Conservation (phyloP, 352 stramenopile species). For the Phytophthora hybrid region DNA sequence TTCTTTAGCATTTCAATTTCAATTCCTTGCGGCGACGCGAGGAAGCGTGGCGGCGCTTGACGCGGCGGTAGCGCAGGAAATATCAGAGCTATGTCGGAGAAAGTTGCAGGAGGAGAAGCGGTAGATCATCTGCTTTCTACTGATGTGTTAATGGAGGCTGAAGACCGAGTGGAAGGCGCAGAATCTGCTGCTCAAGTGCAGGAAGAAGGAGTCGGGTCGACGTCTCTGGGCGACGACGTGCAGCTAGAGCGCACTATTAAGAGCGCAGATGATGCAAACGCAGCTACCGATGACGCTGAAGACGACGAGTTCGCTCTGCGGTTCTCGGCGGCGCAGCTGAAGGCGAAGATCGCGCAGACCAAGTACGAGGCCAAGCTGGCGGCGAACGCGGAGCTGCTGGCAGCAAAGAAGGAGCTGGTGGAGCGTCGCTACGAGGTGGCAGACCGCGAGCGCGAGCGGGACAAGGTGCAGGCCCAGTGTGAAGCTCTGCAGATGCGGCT, state of each 20-base stretch:
- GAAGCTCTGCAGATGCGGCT: constrained; percentile 44
- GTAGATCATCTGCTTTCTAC: not conserved
- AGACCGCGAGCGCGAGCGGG: constrained; percentile 35
- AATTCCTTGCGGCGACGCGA: not conserved
- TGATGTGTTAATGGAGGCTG: constrained; percentile 19
- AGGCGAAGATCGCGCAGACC: constrained; percentile 60
- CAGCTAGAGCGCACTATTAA: constrained; percentile 1
- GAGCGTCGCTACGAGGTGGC: constrained; percentile 50
- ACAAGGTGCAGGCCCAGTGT: constrained; percentile 25
- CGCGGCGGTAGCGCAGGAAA: not conserved
- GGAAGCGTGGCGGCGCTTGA: constrained; percentile 1
- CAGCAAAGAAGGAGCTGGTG: constrained; percentile 55
- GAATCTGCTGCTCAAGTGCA: constrained; percentile 3
- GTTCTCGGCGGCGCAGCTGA: constrained; percentile 62
- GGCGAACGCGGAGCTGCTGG: constrained; percentile 56
- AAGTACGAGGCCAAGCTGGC: constrained; percentile 63
- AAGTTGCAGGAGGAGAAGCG: constrained; percentile 1
- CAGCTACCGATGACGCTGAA: not conserved
- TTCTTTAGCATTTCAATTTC: constrained; percentile 16
- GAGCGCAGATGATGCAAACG: not conserved
- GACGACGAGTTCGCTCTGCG: constrained; percentile 35
- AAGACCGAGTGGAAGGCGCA: constrained; percentile 4
- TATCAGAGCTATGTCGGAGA: not conserved
- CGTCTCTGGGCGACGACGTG: not conserved
- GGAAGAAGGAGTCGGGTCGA: not conserved